Conservation (phyloP, 2,329 filamentous ascomycete species). For the Penicillium sp. region DNA sequence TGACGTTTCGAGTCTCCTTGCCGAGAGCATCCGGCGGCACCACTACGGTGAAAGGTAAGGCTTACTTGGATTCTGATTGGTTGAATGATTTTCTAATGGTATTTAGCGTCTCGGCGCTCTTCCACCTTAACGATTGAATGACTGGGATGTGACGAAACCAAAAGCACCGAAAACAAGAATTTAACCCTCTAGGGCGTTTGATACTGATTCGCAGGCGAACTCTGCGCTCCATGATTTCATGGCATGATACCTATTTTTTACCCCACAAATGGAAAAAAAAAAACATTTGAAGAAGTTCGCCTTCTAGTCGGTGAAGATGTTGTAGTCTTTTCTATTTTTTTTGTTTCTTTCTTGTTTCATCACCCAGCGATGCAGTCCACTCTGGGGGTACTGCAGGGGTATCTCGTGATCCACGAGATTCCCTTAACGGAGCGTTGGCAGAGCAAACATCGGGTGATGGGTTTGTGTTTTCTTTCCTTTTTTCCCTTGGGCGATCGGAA, state of each 20-base stretch:
- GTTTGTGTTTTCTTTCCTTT: constrained; percentile 20
- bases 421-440: constrained; percentile 85
- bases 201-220: constrained; percentile 22
- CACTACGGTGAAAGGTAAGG: constrained; percentile 83
- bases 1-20: constrained; percentile 81
- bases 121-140: constrained; percentile 60
- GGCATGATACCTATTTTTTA: constrained; percentile 26
- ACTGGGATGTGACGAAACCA: constrained; percentile 19
- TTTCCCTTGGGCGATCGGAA: background rate
- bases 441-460: constrained; percentile 46
- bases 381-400: constrained; percentile 71
- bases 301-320: constrained; percentile 1
- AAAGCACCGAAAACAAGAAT: background rate
- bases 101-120: constrained; percentile 55
- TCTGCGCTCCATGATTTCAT: constrained; percentile 16
- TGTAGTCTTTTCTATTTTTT: background rate
- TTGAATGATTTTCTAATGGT: background rate
- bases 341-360: constrained; percentile 6
- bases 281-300: constrained; percentile 9
- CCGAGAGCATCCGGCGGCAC: constrained; percentile 92
- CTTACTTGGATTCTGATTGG: constrained; percentile 52
- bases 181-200: constrained; percentile 19
- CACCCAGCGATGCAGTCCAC: constrained; percentile 71
- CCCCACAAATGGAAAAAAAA: constrained; percentile 13
- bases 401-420: constrained; percentile 64